Conservation (phyloP, 176 grass and related monocot species). For the Aegilops longissima region DNA sequence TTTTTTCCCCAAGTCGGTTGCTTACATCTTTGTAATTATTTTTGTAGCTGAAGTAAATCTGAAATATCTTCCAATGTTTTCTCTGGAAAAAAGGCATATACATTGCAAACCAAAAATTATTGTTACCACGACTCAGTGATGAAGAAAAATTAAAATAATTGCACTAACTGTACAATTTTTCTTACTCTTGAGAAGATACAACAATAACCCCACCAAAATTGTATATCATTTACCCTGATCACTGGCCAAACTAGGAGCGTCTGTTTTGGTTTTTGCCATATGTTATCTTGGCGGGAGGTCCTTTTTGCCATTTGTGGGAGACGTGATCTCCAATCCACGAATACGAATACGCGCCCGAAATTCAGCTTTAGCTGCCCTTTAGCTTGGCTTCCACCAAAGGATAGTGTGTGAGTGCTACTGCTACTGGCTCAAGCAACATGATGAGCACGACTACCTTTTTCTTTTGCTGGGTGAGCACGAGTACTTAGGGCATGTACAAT, state of each 20-base stretch:
- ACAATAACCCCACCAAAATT: neutral
- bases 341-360: neutral
- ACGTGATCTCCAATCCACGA: conserved; percentile 29
- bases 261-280: neutral
- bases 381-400: conserved; percentile 14
- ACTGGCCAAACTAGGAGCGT: neutral
- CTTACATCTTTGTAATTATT: too few relatives aligned
- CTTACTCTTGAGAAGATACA: neutral
- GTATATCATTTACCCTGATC: too few relatives aligned
- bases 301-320: neutral
- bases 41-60: too few relatives aligned
- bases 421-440: neutral
- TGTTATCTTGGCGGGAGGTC: neutral
- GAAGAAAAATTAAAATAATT: too few relatives aligned
- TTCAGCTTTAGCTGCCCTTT: conserved; percentile 1
- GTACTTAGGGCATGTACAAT: too few relatives aligned
- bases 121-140: too few relatives aligned
- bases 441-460: too few relatives aligned
- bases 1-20: too few relatives aligned
- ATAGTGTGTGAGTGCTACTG: neutral
- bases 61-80: too few relatives aligned
- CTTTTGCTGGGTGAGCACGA: too few relatives aligned
- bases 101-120: too few relatives aligned
- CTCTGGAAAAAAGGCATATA: too few relatives aligned
- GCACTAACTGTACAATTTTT: neutral